Evolutionary conservation across 176 grass and related monocot genomes (phyloP).

Genomic region (Oryza meridionalis): DNA sequence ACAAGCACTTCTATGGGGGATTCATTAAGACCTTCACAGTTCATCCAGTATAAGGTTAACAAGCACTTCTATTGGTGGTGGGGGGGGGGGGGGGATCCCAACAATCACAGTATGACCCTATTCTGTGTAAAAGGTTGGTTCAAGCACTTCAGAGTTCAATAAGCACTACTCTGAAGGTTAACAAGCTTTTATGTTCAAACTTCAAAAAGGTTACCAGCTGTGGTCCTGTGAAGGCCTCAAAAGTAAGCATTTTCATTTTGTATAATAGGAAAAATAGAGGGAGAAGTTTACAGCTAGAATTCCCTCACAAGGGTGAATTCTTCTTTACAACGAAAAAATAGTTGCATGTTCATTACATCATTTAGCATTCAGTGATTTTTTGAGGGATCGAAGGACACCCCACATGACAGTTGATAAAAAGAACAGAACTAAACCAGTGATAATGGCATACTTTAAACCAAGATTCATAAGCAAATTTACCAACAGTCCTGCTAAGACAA

Average conservation of each 20-base stretch:
- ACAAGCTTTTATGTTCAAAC: too few relatives aligned
- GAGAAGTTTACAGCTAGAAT: neutral
- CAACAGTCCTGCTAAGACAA: slow-evolving; percentile 70
- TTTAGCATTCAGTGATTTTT: slow-evolving; percentile 48
- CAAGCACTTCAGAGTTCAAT: too few relatives aligned
- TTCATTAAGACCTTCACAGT: too few relatives aligned
- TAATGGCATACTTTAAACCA: slow-evolving; percentile 68
- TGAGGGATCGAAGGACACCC: slow-evolving; percentile 71
- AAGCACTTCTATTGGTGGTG: too few relatives aligned
- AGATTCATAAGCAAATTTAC: slow-evolving; percentile 93
- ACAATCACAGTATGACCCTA: too few relatives aligned
- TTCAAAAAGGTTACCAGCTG: neutral
- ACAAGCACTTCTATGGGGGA: too few relatives aligned
- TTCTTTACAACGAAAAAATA: neutral
- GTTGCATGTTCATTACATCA: slow-evolving; percentile 25
- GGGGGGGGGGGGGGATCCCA: too few relatives aligned
- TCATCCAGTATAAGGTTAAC: too few relatives aligned
- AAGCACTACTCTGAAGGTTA: too few relatives aligned
- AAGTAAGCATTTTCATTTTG: neutral
- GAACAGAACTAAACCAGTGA: slow-evolving; percentile 66
- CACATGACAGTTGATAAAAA: slow-evolving; percentile 82
- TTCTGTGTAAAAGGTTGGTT: too few relatives aligned
- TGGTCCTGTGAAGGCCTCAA: neutral
- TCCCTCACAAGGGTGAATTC: neutral
- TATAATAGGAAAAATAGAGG: neutral